phyloP scores from a whole-genome alignment of 1,284 basidiomycete species.

The Apiotrichum laibachii region DNA sequence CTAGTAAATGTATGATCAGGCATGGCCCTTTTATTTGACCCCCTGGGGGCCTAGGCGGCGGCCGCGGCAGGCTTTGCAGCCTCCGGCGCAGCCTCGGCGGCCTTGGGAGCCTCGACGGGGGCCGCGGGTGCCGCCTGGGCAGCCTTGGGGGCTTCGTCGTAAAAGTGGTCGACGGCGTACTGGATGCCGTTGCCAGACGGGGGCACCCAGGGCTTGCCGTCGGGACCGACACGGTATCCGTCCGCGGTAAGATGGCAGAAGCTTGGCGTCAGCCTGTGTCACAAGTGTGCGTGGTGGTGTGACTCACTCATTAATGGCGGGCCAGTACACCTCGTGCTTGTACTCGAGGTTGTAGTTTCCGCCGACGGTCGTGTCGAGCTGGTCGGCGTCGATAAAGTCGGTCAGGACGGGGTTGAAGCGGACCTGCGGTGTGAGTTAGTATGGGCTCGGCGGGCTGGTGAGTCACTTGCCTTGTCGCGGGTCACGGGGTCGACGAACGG shows the following conservation, averaged over 20 bases:
- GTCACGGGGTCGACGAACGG: slow-evolving; percentile 89
- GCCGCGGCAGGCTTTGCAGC: too few relatives aligned
- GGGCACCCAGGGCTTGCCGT: slow-evolving; percentile 38
- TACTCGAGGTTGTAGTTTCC: slow-evolving; percentile 74
- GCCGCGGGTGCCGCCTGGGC: too few relatives aligned
- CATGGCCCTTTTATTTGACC: too few relatives aligned
- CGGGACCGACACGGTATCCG: slow-evolving; percentile 35
- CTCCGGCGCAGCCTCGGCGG: too few relatives aligned
- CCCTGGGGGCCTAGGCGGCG: too few relatives aligned
- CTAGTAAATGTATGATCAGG: too few relatives aligned
- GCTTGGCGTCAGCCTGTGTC: slow-evolving; percentile 2
- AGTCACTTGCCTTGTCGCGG: slow-evolving; percentile 65
- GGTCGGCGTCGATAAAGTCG: slow-evolving; percentile 70
- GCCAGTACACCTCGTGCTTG: slow-evolving; percentile 73
- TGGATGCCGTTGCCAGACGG: slow-evolving; percentile 44
- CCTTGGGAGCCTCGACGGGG: too few relatives aligned
- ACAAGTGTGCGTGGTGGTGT: too few relatives aligned
- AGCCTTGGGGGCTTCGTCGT: too few relatives aligned
- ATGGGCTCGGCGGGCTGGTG: neutral
- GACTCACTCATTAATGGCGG: slow-evolving; percentile 60
- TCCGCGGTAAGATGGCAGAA: slow-evolving; percentile 31
- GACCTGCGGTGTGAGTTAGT: slow-evolving; percentile 60
- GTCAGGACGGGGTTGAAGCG: slow-evolving; percentile 77
- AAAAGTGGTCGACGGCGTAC: too few relatives aligned
- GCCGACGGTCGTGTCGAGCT: slow-evolving; percentile 77